Evolutionary conservation across 257 asterid species (phyloP).

Genomic region (Striga asiatica): DNA sequence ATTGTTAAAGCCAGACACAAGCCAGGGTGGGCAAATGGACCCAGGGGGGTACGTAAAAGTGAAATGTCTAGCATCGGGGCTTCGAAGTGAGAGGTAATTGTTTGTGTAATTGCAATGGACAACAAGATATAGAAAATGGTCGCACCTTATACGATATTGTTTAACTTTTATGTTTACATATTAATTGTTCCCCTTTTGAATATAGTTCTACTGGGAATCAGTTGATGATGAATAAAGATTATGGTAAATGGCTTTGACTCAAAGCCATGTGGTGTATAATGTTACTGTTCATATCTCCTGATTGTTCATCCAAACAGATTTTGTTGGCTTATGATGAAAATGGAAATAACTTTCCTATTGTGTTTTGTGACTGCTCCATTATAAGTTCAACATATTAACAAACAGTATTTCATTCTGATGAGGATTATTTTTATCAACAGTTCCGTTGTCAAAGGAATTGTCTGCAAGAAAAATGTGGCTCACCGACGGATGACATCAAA

Average conservation of each 20-base stretch:
- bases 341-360: too few species aligned
- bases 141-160: too few species aligned
- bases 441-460: conserved; percentile 80
- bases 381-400: too few species aligned
- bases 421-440: conserved; percentile 27
- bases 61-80: conserved; percentile 85
- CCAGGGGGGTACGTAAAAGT: conserved; percentile 94
- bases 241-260: background rate
- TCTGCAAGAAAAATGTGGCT: conserved; percentile 91
- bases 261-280: background rate
- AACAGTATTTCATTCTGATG: too few species aligned
- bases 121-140: too few species aligned
- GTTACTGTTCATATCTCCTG: background rate
- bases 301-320: background rate
- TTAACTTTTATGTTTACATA: background rate
- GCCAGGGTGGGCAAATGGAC: conserved; percentile 95
- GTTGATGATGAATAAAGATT: background rate
- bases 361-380: too few species aligned
- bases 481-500: conserved; percentile 89
- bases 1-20: conserved; percentile 75
- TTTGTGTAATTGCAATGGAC: conserved; percentile 14
- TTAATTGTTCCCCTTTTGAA: conserved; percentile 1
- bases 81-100: conserved; percentile 73
- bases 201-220: background rate
- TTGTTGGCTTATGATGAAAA: too few species aligned